Evolutionary conservation across 2,329 filamentous ascomycete species (phyloP), one percentile per base, ranked within the genome.

Genomic region (Neofusicoccum sp.): DNA sequence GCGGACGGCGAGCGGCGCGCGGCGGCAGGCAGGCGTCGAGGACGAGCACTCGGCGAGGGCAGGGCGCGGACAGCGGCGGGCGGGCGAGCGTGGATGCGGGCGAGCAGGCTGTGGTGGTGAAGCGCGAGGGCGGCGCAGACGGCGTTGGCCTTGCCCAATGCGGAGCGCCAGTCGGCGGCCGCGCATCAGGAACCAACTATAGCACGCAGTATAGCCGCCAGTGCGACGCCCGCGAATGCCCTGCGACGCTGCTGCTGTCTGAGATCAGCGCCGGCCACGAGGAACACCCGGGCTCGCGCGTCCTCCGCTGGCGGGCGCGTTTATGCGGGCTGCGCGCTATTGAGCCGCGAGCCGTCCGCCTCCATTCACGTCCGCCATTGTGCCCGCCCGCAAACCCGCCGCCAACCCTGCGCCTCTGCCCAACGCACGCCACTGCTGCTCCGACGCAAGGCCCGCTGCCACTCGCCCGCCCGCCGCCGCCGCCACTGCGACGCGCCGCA

Each of bases 111-210:
- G 51, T 56, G 51, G 51, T 56, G 51, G 51, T 56, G 38, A 56
- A 38, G 51, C 36, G 51, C 36, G 36, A 56, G 51, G 12, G 36
- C 38, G 51, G 51, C 51, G 36, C 51, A 56, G 51, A 43, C n/a
- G n/a, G 26, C 7, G 26, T 24, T 33, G 36, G 38, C 51, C 36
- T 56, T 56, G 38, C 51, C 51, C 31, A 56, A 56, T 56, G 26
- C 36, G 51, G 51, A 56, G 51, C 51, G 51, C 38, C 51, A 30
- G 45, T 40, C 51, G n/a, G n/a, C n/a, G 51, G 51, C 16, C 51
- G 51, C 51, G 51, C 51, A 56, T 56, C 51, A 43, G 43, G 51
- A 36, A 56, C 51, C 51, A 56, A 53, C 36, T 56, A 56, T 56
- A 56, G 51, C 38, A 56, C 51, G 38, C 34, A 56, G 51, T 56